Evolutionary conservation across 352 stramenopile species (phyloP), one percentile per base, ranked within the genome.

Genomic region (Phytophthora pistaciae): DNA sequence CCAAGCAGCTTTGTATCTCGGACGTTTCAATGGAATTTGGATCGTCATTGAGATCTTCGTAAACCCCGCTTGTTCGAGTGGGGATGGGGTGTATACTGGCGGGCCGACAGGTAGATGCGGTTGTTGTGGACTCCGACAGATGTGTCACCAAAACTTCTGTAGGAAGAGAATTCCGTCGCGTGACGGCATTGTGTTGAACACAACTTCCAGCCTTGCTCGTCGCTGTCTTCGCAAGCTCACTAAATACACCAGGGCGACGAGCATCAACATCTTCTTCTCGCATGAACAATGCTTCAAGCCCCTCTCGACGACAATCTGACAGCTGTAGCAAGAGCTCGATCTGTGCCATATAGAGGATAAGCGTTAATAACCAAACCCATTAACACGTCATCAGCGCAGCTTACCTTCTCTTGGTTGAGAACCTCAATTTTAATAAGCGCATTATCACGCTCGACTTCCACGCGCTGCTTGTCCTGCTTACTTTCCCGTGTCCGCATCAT

Each of bases 201-300:
- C 56, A 56, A 46, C 3, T 23, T 46, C 11, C 21, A 21, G 10
- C n/a, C 64, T 56, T 38, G 1, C 23, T 14, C 56, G 66, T 54
- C 46, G 66, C 42, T 31, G 68, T 49, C 23, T 53, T 70, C 7
- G 64, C 18, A 23, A 86, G 36, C 40, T 90, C 77, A 25, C 62
- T 75, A 53, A 90, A 91, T 3, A 91, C 46, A 5, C 75, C 81
- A 18, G 70, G 74, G 27, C 81, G 85, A 5, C 71, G 81, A 44
- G 80, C 80, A 48, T 91, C 70, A 1, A 83, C 59, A 29, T 95
- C 87, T 79, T 95, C 87, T 78, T 95, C 87, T 3, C 87, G 78
- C 85, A 95, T 95, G 25, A 66, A 55, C 0, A 95, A 65, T 7
- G 70, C 42, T 46, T 92, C 87, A 1, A 74, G 40, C 0, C 75